Evolutionary conservation across 1,284 basidiomycete species (phyloP).

Genomic region (Stygiomarasmius scandens): DNA sequence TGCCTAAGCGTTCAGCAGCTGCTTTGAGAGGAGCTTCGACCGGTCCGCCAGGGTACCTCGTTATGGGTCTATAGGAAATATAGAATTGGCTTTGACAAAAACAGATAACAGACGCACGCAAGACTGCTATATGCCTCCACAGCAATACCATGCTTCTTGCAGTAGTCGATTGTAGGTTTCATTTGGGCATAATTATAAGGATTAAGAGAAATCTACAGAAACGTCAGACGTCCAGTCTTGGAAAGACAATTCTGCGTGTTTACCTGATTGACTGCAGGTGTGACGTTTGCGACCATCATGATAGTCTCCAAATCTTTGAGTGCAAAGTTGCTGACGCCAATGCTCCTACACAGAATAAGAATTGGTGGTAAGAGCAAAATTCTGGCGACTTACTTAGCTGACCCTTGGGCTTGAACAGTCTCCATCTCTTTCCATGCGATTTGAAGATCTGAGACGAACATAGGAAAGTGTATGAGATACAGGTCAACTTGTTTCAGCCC

Average conservation of each 20-base stretch:
- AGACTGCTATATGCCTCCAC: conserved; percentile 76
- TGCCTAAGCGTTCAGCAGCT: conserved; percentile 60
- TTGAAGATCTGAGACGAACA: conserved; percentile 46
- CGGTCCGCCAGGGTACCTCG: conserved; percentile 67
- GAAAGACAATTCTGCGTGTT: conserved; percentile 7
- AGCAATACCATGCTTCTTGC: conserved; percentile 62
- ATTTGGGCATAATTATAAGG: conserved; percentile 68
- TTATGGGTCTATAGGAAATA: conserved; percentile 59
- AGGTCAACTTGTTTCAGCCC: conserved; percentile 71
- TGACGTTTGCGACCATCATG: conserved; percentile 57
- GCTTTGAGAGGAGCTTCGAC: conserved; percentile 65
- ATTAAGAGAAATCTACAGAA: conserved; percentile 60
- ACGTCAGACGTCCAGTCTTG: too few relatives aligned
- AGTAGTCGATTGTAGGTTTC: conserved; percentile 60
- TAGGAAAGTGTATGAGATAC: conserved; percentile 69
- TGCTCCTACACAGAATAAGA: conserved; percentile 45
- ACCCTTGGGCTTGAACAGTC: conserved; percentile 59
- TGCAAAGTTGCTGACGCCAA: conserved; percentile 81
- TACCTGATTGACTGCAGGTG: conserved; percentile 80
- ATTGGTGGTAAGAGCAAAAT: conserved; percentile 10
- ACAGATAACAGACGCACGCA: conserved; percentile 40
- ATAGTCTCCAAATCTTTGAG: conserved; percentile 60
- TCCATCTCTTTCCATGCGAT: conserved; percentile 71
- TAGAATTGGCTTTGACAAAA: neutral
- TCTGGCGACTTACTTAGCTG: conserved; percentile 69